A percentile compares a stretch with the other conserved stretches of the same genome.
These are phyloP conservation scores for Phoenix roebelenii DNA, from an alignment of 176 grass and related monocot species.

Conservation along the genomic window DNA sequence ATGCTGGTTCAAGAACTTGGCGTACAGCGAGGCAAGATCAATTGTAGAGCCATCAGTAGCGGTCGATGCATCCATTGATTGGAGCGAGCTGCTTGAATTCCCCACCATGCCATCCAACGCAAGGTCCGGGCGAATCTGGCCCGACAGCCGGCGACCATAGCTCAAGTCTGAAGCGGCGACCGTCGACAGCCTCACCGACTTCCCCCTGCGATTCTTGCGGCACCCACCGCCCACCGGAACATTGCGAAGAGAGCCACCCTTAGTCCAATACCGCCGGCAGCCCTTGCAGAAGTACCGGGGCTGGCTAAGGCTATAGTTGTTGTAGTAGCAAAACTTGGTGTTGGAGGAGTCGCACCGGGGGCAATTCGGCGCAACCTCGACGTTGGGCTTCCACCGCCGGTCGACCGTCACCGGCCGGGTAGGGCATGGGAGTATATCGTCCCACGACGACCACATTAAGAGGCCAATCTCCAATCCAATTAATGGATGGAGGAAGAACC, in stretches of 20 bases:
- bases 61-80: slow-evolving; percentile 8
- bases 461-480: background rate
- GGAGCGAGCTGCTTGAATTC: slow-evolving; percentile 20
- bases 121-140: slow-evolving; percentile 54
- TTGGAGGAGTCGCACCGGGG: slow-evolving; percentile 77
- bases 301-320: slow-evolving; percentile 96
- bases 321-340: slow-evolving; percentile 99
- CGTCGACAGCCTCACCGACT: slow-evolving; percentile 18
- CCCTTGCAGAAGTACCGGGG: slow-evolving; percentile 96
- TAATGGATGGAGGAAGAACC: too few species aligned
- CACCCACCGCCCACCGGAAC: slow-evolving; percentile 74
- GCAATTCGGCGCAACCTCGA: slow-evolving; percentile 60
- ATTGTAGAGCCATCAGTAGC: slow-evolving; percentile 31
- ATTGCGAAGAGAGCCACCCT: slow-evolving; percentile 84
- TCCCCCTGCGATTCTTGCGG: slow-evolving; percentile 66
- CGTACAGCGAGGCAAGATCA: slow-evolving; percentile 58
- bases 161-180: too few species aligned
- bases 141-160: background rate
- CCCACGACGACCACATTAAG: slow-evolving; percentile 55
- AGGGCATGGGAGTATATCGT: slow-evolving; percentile 49
- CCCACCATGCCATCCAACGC: slow-evolving; percentile 57
- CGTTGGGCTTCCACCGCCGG: slow-evolving; percentile 48
- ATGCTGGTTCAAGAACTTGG: slow-evolving; percentile 44
- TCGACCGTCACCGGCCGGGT: slow-evolving; percentile 38
- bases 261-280: slow-evolving; percentile 90